A percentile compares a stretch with the other conserved stretches of the same genome.
Conservation (phyloP, 306 rosid genomes). For the Medicago lupulina region DNA sequence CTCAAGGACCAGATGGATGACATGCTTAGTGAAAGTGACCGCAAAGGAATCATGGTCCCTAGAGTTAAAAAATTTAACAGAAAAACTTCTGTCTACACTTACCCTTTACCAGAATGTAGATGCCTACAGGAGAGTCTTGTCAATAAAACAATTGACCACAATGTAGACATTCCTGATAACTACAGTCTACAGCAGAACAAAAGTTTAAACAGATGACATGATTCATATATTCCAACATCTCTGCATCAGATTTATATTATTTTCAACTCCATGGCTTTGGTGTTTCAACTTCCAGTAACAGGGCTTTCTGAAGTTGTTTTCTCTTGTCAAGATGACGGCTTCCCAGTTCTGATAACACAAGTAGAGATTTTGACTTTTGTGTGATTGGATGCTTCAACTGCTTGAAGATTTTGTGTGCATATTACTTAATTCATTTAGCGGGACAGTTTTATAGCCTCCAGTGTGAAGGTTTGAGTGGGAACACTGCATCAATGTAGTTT, state of each 20-base stretch:
- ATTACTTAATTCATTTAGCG: constrained; percentile 25
- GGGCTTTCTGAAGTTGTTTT: constrained; percentile 37
- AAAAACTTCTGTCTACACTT: constrained; percentile 89
- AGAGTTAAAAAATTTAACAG: constrained; percentile 84
- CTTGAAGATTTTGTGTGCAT: constrained; percentile 48
- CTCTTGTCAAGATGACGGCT: constrained; percentile 44
- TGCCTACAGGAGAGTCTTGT: constrained; percentile 69
- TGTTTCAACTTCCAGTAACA: constrained; percentile 37
- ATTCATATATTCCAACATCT: constrained; percentile 34
- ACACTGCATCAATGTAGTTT: constrained; percentile 41
- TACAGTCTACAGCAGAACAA: constrained; percentile 34
- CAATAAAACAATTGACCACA: constrained; percentile 42
- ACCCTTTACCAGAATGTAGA: constrained; percentile 95
- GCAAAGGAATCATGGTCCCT: constrained; percentile 89
- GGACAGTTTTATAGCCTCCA: constrained; percentile 33
- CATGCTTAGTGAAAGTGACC: constrained; percentile 87
- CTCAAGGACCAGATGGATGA: constrained; percentile 86
- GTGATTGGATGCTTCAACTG: constrained; percentile 32
- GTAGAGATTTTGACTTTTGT: constrained; percentile 31
- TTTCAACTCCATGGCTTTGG: constrained; percentile 33
- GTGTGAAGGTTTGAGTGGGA: constrained; percentile 42
- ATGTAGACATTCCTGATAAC: constrained; percentile 40
- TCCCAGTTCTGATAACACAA: constrained; percentile 41
- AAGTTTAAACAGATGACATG: constrained; percentile 37
- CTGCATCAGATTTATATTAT: constrained; percentile 25